These are phyloP conservation scores for Tothia fuscella DNA, from an alignment of 2,329 filamentous ascomycete species.

Conservation along the genomic window DNA sequence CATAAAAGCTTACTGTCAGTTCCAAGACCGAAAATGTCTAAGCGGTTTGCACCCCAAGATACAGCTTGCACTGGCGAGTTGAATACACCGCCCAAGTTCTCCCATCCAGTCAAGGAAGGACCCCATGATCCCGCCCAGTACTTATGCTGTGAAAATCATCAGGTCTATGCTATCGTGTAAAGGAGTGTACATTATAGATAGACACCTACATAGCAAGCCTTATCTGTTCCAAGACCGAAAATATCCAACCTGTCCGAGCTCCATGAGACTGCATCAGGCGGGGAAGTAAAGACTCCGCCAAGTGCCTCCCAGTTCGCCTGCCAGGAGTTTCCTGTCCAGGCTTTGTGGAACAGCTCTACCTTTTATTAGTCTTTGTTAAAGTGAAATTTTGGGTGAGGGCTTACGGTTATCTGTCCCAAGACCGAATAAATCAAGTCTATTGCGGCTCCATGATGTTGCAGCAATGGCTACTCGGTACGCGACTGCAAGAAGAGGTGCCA, in stretches of 20 bases:
- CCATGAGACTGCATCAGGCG: conserved; percentile 3
- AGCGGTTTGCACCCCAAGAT: neutral
- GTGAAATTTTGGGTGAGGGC: no score
- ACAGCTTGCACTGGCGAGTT: neutral
- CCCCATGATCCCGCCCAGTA: no score
- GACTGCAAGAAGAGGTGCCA: no score
- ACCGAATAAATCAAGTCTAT: neutral
- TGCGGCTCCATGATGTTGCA: neutral
- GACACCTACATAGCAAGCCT: no score
- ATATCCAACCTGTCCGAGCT: neutral
- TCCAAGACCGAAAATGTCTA: neutral
- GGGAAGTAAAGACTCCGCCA: conserved; percentile 3
- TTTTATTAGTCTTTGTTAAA: no score
- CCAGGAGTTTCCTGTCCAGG: neutral
- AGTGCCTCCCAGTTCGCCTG: neutral
- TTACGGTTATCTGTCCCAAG: neutral
- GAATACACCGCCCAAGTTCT: neutral
- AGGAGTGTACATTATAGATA: no score
- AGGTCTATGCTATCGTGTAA: no score
- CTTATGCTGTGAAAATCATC: no score
- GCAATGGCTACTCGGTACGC: no score
- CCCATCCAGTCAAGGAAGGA: neutral
- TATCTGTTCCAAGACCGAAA: neutral
- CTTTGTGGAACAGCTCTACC: neutral
- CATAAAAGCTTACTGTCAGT: neutral